phyloP scores from a whole-genome alignment of 2,329 filamentous ascomycete species.

The Sclerotinia nivalis region DNA sequence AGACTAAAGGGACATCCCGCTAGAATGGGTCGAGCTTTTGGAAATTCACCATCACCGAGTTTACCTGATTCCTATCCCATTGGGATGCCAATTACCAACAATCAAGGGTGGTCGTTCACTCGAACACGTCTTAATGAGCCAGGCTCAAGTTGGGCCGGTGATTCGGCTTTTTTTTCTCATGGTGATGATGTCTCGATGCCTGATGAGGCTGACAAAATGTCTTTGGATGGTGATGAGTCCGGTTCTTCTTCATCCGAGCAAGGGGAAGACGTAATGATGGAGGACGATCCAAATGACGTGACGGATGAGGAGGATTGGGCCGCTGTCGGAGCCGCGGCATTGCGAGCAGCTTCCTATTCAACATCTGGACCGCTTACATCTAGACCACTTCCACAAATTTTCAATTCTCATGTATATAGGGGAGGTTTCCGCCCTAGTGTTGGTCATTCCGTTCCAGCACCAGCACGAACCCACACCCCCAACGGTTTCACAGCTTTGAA shows the following conservation, averaged over 20 bases:
- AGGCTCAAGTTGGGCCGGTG: conserved; percentile 64
- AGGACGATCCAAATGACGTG: conserved; percentile 77
- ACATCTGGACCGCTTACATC: conserved; percentile 55
- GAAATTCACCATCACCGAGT: conserved; percentile 48
- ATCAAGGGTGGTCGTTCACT: conserved; percentile 47
- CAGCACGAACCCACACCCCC: conserved; percentile 47
- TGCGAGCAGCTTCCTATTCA: conserved; percentile 68
- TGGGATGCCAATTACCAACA: conserved; percentile 59
- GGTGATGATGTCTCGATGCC: conserved; percentile 67
- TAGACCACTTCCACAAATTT: conserved; percentile 28
- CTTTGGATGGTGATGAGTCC: conserved; percentile 71
- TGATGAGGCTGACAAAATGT: conserved; percentile 95
- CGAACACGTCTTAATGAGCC: conserved; percentile 53
- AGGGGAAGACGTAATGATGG: conserved; percentile 62
- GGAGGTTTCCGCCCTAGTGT: conserved; percentile 33
- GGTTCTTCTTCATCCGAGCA: conserved; percentile 74
- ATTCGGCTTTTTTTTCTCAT: conserved; percentile 75
- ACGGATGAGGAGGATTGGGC: conserved; percentile 98
- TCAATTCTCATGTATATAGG: conserved; percentile 52
- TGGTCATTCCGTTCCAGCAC: conserved; percentile 39
- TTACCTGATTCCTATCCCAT: conserved; percentile 47
- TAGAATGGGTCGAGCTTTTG: conserved; percentile 44
- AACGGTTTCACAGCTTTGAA: conserved; percentile 49
- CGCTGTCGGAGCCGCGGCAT: conserved; percentile 79
- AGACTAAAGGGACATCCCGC: conserved; percentile 65